Conservation (phyloP, 768 basidiomycete genomes). For the Podaxis mareebaensis region DNA sequence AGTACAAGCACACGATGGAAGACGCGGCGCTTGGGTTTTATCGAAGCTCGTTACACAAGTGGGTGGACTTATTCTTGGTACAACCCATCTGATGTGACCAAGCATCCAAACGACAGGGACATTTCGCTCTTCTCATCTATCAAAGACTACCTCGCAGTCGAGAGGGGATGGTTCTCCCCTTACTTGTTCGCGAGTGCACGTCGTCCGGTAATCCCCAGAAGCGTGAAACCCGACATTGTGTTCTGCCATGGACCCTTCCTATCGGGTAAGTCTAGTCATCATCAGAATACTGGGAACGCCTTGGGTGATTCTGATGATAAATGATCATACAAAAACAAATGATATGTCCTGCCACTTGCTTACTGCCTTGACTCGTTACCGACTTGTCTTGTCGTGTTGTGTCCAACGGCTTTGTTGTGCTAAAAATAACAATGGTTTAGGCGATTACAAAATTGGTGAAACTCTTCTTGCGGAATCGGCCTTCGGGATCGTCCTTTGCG, state of each 20-base stretch:
- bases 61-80: conserved; percentile 22
- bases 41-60: conserved; percentile 60
- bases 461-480: conserved; percentile 58
- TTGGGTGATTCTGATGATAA: neutral
- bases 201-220: conserved; percentile 59
- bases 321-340: neutral
- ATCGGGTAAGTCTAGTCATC: conserved; percentile 35
- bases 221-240: conserved; percentile 64
- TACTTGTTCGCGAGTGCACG: conserved; percentile 64
- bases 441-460: conserved; percentile 63
- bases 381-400: neutral
- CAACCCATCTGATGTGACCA: neutral
- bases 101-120: conserved; percentile 35
- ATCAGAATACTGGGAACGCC: neutral
- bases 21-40: conserved; percentile 65
- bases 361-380: neutral
- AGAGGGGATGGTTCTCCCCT: conserved; percentile 71
- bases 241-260: conserved; percentile 70
- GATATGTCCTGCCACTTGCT: neutral
- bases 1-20: conserved; percentile 55
- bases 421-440: conserved; percentile 28
- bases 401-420: neutral
- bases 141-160: conserved; percentile 60
- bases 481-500: conserved; percentile 48
- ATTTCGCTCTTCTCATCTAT: conserved; percentile 59